These are phyloP conservation scores for Linum tenue DNA, from an alignment of 345 rosid species.

Conservation along the genomic window DNA sequence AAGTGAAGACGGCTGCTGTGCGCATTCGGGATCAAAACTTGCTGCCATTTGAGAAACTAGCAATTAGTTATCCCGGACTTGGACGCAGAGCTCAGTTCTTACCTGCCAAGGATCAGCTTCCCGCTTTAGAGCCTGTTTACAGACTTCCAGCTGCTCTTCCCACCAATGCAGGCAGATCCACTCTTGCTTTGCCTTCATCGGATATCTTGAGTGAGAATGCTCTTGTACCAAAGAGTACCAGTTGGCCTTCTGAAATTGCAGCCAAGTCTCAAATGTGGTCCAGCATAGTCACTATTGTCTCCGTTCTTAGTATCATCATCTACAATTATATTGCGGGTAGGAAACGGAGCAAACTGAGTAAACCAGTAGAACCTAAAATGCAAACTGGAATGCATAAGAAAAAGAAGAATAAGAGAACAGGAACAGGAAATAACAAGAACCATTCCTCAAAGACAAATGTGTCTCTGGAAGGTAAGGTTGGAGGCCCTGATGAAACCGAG, in stretches of 20 bases:
- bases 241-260: slow-evolving; percentile 8
- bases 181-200: slow-evolving; percentile 24
- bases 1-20: not conserved
- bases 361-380: slow-evolving; percentile 25
- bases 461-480: slow-evolving; percentile 2
- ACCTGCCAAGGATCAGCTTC: slow-evolving; percentile 12
- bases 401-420: slow-evolving; percentile 19
- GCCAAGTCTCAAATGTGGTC: slow-evolving; percentile 11
- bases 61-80: not conserved
- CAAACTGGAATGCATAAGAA: slow-evolving; percentile 6
- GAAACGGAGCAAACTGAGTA: slow-evolving; percentile 27
- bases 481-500: slow-evolving; percentile 2
- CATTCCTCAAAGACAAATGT: slow-evolving; percentile 2
- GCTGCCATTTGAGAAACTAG: not conserved
- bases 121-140: slow-evolving; percentile 22
- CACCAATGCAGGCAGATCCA: slow-evolving; percentile 15
- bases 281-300: slow-evolving; percentile 12
- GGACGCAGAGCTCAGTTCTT: slow-evolving; percentile 6
- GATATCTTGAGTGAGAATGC: slow-evolving; percentile 8
- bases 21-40: slow-evolving; percentile 1
- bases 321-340: slow-evolving; percentile 14
- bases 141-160: slow-evolving; percentile 40
- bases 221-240: not conserved
- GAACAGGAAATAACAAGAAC: slow-evolving; percentile 10
- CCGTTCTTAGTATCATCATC: slow-evolving; percentile 9